Base-by-base conservation (phyloP, 2,329 filamentous ascomycete genomes). In the Camillea tinctor region DNA sequence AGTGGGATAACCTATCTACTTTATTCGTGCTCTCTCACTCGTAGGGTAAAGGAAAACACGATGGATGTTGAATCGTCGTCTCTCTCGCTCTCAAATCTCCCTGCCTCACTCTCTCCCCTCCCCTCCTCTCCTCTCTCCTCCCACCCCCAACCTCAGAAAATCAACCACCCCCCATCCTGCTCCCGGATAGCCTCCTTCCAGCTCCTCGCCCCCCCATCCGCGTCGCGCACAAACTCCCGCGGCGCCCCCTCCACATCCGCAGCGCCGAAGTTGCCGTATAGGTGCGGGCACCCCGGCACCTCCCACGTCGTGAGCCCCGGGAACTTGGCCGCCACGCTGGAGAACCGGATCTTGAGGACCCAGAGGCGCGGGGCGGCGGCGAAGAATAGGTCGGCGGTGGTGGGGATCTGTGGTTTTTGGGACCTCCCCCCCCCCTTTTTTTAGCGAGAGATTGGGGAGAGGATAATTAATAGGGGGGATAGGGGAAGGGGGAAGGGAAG, bases 201-300 rank as follows among this genome's bases (percentile, higher is more conserved):
- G 9, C 65, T 77, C 69, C 68, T 74, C 76, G 19, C 67, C 68
- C 49, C 17, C 13, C 19, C 50, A 5, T 7, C 69, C 0, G 67
- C 75, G 26, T 68, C 68, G 57, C 79, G 80, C 52, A 73, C 70
- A 60, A 87, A 84, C 64, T 76, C 77, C 63, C 77, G 71, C 3
- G 26, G 26, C 26, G 76, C 72, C 13, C 76, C 78, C 44, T 79
- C 76, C 11, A 88, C 77, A 59, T 87, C 81, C 2, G 73, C 76
- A 8, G 66, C 75, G 8, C 85, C 84, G 68, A 88, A 80, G 66
- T 84, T 83, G 55, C 80, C 81, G 68, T 86, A 87, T 44, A 88
- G 70, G 68, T 88, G 86, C 56, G 85, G 81, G 65, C 84, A 88
- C 15, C 69, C 57, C 11, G 75, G 73, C 13, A 76, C 73, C 62